Percentiles rank a stretch among this genome's conserved stretches.
Conservation (phyloP, 2,329 filamentous ascomycete species). For the Aspergillus proliferans region DNA sequence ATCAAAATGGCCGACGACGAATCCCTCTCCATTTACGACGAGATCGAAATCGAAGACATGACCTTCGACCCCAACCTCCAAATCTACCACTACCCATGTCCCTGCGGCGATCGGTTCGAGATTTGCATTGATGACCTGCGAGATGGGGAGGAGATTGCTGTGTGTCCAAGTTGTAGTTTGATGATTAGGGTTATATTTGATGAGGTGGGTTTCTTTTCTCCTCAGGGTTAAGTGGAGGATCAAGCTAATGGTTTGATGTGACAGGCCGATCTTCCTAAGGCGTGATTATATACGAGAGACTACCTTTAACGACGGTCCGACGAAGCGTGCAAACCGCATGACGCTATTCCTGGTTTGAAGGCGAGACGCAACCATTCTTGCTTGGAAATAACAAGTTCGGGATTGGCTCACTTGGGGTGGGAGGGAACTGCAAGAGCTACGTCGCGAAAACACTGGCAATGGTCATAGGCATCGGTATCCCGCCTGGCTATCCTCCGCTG, state of each 20-base stretch:
- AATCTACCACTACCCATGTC: slow-evolving; percentile 93
- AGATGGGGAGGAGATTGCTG: slow-evolving; percentile 89
- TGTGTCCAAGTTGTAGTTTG: slow-evolving; percentile 93
- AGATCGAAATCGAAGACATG: slow-evolving; percentile 99
- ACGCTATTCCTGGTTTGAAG: neutral
- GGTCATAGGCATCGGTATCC: neutral
- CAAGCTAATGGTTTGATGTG: slow-evolving; percentile 3
- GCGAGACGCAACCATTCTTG: neutral
- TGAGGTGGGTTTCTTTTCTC: slow-evolving; percentile 48
- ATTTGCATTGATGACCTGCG: slow-evolving; percentile 77
- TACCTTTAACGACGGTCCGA: too few species aligned
- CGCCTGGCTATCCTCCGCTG: neutral
- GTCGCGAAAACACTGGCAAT: neutral
- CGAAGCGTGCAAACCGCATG: neutral
- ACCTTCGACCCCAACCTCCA: slow-evolving; percentile 75
- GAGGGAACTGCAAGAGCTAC: too few species aligned
- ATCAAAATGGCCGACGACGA: slow-evolving; percentile 53
- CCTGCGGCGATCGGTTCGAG: slow-evolving; percentile 94
- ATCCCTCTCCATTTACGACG: slow-evolving; percentile 77
- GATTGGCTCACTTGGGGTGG: too few species aligned
- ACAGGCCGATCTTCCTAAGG: slow-evolving; percentile 48
- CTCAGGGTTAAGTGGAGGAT: neutral
- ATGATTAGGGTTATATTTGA: slow-evolving; percentile 97
- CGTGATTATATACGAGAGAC: too few species aligned
- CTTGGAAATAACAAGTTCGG: neutral